Base-by-base conservation (phyloP, 352 stramenopile genomes). In the Pythium aphanidermatum region DNA sequence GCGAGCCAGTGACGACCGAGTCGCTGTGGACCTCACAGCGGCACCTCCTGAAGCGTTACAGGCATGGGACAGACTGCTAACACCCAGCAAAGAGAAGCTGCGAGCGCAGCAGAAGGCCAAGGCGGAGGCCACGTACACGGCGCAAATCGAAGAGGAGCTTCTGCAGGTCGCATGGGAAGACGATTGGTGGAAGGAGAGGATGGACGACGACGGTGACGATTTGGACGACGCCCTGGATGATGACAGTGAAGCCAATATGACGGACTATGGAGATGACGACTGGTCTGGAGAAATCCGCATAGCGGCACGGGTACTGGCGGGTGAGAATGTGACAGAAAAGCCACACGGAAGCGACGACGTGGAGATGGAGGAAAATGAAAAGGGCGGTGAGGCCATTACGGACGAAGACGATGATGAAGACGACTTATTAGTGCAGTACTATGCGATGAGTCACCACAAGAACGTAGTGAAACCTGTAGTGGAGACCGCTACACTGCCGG, bases 131-230 rank as follows among this genome's bases (percentile, higher is more conserved):
- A 55, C 51, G 58, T 20, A 52, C 2, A 40, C 35, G 29, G 61
- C 76, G 2, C 53, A 69, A 32, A 23, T 86, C 21, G 56, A 71
- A 7, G 59, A 77, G 1, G 74, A 84, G 30, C 51, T 86, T 3
- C 68, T 78, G 28, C 51, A 86, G 60, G 78, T 86, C 33, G 70
- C 71, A 13, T 76, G 66, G 20, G 69, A 73, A 30, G 76, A 86
- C 51, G 71, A 84, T 33, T 87, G 75, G 75, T 84, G 67, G 38
- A 62, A 84, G 26, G 63, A 71, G 7, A 77, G 73, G 0, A 27
- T 34, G 5, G 42, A 53, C 16, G 55, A 58, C 19, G 40, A 55
- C 3, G 40, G 13, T 12, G 48, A 35, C 24, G 46, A 62, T 9
- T 42, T 50, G 13, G 44, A 51, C 19, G 45, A 55, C 11, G 44